Evolutionary conservation across 139 green algal genomes (phyloP).

Genomic region (Chlamydomonas asymmetrica): DNA sequence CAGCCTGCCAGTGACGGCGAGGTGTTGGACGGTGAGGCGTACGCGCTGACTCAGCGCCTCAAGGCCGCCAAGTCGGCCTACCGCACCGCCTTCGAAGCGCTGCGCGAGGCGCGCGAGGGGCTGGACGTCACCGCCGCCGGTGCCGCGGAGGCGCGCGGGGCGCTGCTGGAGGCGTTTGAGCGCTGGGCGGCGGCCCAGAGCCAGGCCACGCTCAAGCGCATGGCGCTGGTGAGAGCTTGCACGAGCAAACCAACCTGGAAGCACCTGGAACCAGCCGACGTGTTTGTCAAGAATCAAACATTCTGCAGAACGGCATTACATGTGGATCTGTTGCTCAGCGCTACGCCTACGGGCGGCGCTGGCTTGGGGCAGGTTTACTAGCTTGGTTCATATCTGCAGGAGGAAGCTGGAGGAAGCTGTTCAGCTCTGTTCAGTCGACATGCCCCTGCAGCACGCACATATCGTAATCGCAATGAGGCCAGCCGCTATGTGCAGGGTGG

Average conservation of each 20-base stretch:
- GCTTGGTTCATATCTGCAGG: not conserved
- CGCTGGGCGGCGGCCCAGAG: constrained; percentile 42
- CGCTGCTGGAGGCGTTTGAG: constrained; percentile 66
- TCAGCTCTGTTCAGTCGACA: too few species aligned
- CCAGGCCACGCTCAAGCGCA: constrained; percentile 18
- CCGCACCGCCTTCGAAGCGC: constrained; percentile 55
- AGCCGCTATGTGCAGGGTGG: too few species aligned
- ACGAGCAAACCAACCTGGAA: not conserved
- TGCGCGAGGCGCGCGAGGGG: constrained; percentile 47
- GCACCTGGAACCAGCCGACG: not conserved
- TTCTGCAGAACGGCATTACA: not conserved
- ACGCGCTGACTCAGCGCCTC: constrained; percentile 48
- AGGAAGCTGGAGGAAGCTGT: not conserved
- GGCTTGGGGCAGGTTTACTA: not conserved
- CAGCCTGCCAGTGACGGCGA: constrained; percentile 15
- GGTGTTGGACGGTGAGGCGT: constrained; percentile 57
- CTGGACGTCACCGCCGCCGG: constrained; percentile 39
- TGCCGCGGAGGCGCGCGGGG: constrained; percentile 47
- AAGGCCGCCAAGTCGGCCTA: constrained; percentile 57
- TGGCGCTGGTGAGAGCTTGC: constrained; percentile 6
- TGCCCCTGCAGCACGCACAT: too few species aligned
- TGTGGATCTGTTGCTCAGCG: not conserved
- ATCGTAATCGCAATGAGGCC: too few species aligned
- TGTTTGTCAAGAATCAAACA: not conserved
- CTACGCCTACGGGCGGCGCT: not conserved